Evolutionary conservation across 2,329 filamentous ascomycete genomes (phyloP).

Genomic region (Rugonectria rugulosa): DNA sequence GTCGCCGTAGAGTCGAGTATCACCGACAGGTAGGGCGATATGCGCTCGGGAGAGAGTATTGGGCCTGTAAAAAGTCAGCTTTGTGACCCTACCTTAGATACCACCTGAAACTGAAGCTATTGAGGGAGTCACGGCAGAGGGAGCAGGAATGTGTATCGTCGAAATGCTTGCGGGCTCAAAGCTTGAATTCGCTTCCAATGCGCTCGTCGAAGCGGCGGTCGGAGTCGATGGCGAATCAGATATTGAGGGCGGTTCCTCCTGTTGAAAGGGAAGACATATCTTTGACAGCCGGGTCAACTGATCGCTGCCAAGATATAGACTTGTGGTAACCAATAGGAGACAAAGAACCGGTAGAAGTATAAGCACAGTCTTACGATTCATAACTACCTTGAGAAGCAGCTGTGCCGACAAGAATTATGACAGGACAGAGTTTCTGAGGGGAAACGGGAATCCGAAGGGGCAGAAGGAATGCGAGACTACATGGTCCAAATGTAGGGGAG

Average conservation of each 20-base stretch:
- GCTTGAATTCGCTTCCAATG: too few relatives aligned
- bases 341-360: conserved; percentile 21
- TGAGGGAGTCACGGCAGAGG: too few relatives aligned
- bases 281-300: conserved; percentile 15
- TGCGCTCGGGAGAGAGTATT: background rate
- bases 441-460: background rate
- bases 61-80: conserved; percentile 40
- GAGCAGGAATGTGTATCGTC: too few relatives aligned
- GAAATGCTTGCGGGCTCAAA: background rate
- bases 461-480: too few relatives aligned
- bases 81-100: conserved; percentile 6
- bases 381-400: background rate
- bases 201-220: too few relatives aligned
- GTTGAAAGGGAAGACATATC: conserved; percentile 5
- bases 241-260: background rate
- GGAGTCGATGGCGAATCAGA: background rate
- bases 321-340: conserved; percentile 21
- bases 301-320: conserved; percentile 25
- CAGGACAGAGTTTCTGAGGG: background rate
- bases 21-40: conserved; percentile 39
- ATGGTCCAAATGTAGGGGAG: too few relatives aligned
- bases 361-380: conserved; percentile 20
- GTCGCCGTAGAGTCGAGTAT: conserved; percentile 41
- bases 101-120: background rate
- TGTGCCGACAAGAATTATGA: background rate